Conservation (phyloP, 1,284 basidiomycete species). For the Trichosporon sp. region DNA sequence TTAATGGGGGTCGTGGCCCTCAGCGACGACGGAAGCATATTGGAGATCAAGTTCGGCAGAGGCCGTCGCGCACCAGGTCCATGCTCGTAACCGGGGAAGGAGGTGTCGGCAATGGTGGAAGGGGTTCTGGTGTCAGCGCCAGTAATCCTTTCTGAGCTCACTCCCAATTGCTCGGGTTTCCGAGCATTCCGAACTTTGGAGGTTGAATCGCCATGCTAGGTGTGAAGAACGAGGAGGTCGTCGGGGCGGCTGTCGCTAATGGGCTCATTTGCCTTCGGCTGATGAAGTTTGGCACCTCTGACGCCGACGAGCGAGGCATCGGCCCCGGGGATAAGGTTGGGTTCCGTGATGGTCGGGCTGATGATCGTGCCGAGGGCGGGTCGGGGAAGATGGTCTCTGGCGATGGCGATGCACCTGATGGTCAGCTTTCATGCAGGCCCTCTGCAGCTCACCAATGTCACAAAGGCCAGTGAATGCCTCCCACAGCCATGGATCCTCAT, state of each 20-base stretch:
- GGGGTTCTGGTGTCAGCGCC: slow-evolving; percentile 29
- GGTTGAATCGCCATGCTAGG: slow-evolving; percentile 52
- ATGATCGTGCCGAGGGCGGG: slow-evolving; percentile 26
- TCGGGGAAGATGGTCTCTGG: slow-evolving; percentile 32
- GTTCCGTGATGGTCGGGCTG: slow-evolving; percentile 50
- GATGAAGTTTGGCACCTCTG: slow-evolving; percentile 54
- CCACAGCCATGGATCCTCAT: slow-evolving; percentile 77
- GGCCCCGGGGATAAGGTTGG: slow-evolving; percentile 53
- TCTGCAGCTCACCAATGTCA: slow-evolving; percentile 62
- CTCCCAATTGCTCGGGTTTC: slow-evolving; percentile 33
- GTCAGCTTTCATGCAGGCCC: background rate
- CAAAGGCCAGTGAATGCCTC: slow-evolving; percentile 90
- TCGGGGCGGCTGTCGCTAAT: slow-evolving; percentile 28
- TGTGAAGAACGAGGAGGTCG: slow-evolving; percentile 70
- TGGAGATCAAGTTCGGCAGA: slow-evolving; percentile 37
- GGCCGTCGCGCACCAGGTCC: slow-evolving; percentile 25
- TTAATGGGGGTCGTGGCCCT: slow-evolving; percentile 31
- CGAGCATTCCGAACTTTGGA: slow-evolving; percentile 32
- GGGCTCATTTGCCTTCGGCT: slow-evolving; percentile 49
- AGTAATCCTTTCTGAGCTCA: slow-evolving; percentile 17
- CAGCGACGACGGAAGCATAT: slow-evolving; percentile 21
- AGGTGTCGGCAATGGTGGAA: slow-evolving; percentile 34
- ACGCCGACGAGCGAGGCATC: slow-evolving; percentile 45
- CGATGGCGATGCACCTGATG: slow-evolving; percentile 29
- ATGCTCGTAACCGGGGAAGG: slow-evolving; percentile 32